A percentile compares a stretch with the other conserved stretches of the same genome.
Conservation (phyloP, 1,284 basidiomycete species). For the Termitomyces sp. region DNA sequence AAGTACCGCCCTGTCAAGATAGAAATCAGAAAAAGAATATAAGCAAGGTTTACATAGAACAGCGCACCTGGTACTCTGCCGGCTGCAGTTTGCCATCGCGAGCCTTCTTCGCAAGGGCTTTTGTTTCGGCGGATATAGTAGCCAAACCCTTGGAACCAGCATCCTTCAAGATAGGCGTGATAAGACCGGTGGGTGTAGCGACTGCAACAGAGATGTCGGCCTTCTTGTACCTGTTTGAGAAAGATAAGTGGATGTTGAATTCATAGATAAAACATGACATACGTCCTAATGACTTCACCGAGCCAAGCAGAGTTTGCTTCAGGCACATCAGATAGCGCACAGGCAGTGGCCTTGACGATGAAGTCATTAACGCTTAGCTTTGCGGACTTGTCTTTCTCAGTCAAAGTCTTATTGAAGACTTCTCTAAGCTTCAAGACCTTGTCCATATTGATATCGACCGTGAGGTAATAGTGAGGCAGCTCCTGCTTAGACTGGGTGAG, state of each 20-base stretch:
- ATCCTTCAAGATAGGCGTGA: conserved; percentile 97
- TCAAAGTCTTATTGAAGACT: conserved; percentile 90
- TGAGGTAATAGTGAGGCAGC: conserved; percentile 97
- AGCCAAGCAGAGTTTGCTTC: conserved; percentile 98
- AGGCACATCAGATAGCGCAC: conserved; percentile 91
- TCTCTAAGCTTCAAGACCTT: conserved; percentile 91
- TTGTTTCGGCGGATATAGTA: conserved; percentile 88
- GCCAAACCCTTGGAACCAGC: conserved; percentile 90
- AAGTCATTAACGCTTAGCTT: conserved; percentile 99
- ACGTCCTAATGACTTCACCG: conserved; percentile 94
- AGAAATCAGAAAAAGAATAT: not conserved
- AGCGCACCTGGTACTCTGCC: conserved; percentile 84
- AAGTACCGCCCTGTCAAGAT: conserved; percentile 78
- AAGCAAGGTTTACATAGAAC: not conserved
- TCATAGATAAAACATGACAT: conserved; percentile 30
- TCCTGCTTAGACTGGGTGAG: conserved; percentile 92
- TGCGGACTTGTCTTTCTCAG: conserved; percentile 77
- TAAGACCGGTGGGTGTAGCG: conserved; percentile 92
- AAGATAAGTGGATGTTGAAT: conserved; percentile 7
- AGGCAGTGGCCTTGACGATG: conserved; percentile 90
- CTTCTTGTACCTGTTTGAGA: conserved; percentile 75
- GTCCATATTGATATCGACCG: conserved; percentile 95
- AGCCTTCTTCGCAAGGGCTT: conserved; percentile 90
- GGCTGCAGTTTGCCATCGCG: conserved; percentile 95
- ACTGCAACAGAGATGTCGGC: conserved; percentile 98